phyloP scores from a whole-genome alignment of 352 stramenopile genomes.

The Phytopythium chamaehyphon region DNA sequence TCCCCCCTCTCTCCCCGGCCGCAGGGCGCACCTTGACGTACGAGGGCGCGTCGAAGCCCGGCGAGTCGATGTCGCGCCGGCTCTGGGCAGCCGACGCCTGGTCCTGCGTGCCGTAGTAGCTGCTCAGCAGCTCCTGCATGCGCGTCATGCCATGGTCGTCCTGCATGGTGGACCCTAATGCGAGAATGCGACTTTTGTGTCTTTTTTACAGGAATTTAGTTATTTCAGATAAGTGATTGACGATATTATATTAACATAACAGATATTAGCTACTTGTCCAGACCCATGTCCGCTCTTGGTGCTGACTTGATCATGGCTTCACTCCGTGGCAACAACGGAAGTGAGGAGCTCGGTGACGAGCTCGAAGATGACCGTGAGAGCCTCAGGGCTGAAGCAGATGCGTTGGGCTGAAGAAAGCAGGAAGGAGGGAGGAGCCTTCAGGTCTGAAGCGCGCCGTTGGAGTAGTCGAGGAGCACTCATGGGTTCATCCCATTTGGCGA shows the following conservation, averaged over 20 bases:
- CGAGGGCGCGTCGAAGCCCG: conserved; percentile 56
- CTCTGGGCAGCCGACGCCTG: conserved; percentile 63
- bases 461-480: no score
- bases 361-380: background rate
- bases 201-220: no score
- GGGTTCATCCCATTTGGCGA: no score
- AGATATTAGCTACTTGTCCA: no score
- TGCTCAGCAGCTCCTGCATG: conserved; percentile 88
- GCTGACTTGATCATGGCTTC: no score
- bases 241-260: no score
- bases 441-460: background rate
- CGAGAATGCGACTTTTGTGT: no score
- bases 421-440: background rate
- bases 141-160: conserved; percentile 67
- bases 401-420: background rate
- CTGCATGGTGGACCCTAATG: conserved; percentile 18
- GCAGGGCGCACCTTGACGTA: conserved; percentile 60
- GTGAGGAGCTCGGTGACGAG: background rate
- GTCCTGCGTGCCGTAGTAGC: conserved; percentile 84
- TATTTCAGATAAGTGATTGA: no score
- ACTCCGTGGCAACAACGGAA: no score
- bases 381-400: conserved; percentile 6
- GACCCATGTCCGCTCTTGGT: no score
- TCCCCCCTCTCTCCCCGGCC: background rate
- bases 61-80: conserved; percentile 72